phyloP scores from a whole-genome alignment of 306 rosid species.

The Castanopsis chinensis region DNA sequence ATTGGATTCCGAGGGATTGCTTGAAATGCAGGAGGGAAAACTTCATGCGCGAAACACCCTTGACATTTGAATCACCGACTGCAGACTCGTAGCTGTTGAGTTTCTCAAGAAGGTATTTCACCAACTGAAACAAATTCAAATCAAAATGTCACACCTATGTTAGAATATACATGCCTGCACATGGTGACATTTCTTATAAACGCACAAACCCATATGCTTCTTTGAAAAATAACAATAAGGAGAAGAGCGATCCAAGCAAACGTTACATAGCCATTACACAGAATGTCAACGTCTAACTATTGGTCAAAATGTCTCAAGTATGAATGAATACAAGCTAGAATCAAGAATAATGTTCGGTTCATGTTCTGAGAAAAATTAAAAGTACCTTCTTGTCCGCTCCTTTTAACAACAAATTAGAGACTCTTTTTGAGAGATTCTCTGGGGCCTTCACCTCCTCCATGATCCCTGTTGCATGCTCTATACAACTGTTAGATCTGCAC shows the following conservation, averaged over 20 bases:
- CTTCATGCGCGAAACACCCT: conserved; percentile 38
- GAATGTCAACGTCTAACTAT: background rate
- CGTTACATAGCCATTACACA: background rate
- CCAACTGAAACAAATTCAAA: conserved; percentile 28
- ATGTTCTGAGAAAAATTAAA: background rate
- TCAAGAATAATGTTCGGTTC: background rate
- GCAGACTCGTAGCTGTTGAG: conserved; percentile 46
- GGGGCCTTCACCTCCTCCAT: conserved; percentile 60
- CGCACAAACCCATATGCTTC: no score
- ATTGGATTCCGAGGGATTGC: conserved; percentile 54
- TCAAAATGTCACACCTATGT: background rate
- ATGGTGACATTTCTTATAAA: background rate
- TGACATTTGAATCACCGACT: conserved; percentile 35
- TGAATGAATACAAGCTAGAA: background rate
- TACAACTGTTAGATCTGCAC: conserved; percentile 52
- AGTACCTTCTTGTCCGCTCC: conserved; percentile 44
- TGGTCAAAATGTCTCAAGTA: background rate
- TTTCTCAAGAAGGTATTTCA: conserved; percentile 48
- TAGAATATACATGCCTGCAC: background rate
- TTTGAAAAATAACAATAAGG: no score
- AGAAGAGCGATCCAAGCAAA: no score
- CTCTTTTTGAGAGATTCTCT: conserved; percentile 46
- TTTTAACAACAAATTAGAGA: conserved; percentile 35
- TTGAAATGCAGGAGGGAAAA: conserved; percentile 45
- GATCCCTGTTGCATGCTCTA: conserved; percentile 56